Base-by-base conservation (phyloP, 2,329 filamentous ascomycete genomes). In the Gaeumannomyces sp. region DNA sequence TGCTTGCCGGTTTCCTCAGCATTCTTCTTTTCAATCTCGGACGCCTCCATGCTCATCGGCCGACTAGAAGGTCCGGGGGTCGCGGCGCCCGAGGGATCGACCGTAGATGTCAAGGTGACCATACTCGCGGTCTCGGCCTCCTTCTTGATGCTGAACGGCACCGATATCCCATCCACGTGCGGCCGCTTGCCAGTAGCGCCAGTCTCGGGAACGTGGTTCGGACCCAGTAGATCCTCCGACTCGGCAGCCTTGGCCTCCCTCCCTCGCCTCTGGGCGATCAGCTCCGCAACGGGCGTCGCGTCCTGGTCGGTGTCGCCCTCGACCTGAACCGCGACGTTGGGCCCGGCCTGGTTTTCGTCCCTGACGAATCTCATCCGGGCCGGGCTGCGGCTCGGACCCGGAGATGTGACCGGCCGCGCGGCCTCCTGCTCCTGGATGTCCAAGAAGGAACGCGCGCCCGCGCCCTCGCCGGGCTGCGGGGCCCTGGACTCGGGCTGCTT, bases 61-160 rank as follows among this genome's bases (percentile, higher is more conserved):
- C 70, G 69, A 28, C 38, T 45, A 19, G 74, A 73, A 8, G 72
- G 74, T 6, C 70, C 70, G 19, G 72, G 68, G 8, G 73, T 72
- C 4, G 66, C 61, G 27, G 27, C 33, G 16, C 56, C 57, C 5
- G 66, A 62, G 71, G 72, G 73, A 5, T 76, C 74, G 27, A 71
- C 67, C 6, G 73, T 71, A 13, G 83, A 85, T 50, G 80, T 78
- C 27, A 92, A 75, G 0, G 89, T 92, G 63, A 89, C 76, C 83
- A 89, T 91, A 76, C 89, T 92, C 0, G 88, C 88, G 25, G 86
- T 89, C 4, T 85, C 83, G 2, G 84, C 83, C 27, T 89, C 83
- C 68, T 83, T 83, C 63, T 83, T 83, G 19, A 93, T 74, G 65
- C 85, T 89, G 71, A 93, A 93, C 0, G 90, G 90, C 69, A 91